phyloP scores from a whole-genome alignment of 1,139 yeast genomes.

The Hyphopichia wangnamkhiaoensis region DNA sequence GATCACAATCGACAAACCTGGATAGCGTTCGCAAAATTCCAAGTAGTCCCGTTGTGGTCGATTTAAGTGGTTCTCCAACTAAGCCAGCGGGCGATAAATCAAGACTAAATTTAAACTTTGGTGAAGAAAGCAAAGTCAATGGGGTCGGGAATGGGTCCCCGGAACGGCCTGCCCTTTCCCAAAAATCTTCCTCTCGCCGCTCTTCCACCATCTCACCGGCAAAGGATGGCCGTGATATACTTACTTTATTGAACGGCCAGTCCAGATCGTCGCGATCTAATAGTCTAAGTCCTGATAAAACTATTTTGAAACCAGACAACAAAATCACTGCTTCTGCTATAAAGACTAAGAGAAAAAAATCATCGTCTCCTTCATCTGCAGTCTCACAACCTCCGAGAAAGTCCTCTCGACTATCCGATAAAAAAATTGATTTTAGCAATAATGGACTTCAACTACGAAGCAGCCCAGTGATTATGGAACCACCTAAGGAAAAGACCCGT shows the following conservation, averaged over 20 bases:
- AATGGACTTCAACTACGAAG: slow-evolving; percentile 8
- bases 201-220: not conserved
- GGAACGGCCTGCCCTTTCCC: not conserved
- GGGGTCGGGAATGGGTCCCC: no score
- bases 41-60: no score
- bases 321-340: not conserved
- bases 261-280: not conserved
- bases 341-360: not conserved
- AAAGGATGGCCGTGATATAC: slow-evolving; percentile 1
- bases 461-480: slow-evolving; percentile 13
- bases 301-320: not conserved
- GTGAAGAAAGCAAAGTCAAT: no score
- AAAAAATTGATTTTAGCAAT: slow-evolving; percentile 1
- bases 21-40: no score
- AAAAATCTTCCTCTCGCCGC: no score
- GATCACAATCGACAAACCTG: no score
- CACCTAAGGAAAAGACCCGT: not conserved
- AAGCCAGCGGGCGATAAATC: no score
- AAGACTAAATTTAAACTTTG: no score
- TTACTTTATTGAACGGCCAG: slow-evolving; percentile 1
- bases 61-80: no score
- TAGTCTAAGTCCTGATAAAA: not conserved
- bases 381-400: slow-evolving; percentile 3
- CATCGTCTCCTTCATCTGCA: not conserved
- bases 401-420: slow-evolving; percentile 6